Base-by-base conservation (phyloP, 2,329 filamentous ascomycete genomes). In the Zelopaecilomyces penicillatus region DNA sequence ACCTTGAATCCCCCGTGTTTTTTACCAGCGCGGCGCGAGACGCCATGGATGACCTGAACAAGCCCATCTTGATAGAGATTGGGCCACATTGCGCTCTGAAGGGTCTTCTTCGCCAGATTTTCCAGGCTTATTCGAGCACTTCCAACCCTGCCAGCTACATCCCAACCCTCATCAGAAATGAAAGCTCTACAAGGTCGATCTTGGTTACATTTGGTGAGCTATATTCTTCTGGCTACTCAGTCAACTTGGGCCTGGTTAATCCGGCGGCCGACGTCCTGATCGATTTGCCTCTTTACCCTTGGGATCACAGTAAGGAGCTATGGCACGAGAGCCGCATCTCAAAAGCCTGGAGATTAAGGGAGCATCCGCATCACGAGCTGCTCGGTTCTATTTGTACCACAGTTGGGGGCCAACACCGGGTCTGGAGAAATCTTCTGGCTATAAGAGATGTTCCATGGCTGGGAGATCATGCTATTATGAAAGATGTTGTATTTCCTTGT, bases 361-460 rank as follows among this genome's bases (percentile, higher is more conserved):
- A 57, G 65, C 27, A 64, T 69, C 39, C 49, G 54, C 32, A 55
- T 0, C 65, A 71, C 36, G 65, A 71, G 34, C 54, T 75, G 0
- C 51, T 70, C 2, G 42, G 42, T 9, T 31, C 35, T 6, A 31
- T 34, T 11, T 34, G 37, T 5, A 5, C 31, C 2, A 36, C 35
- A 29, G 42, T 43, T 2, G 37, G 35, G 5, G 12, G 32, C 0
- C n/a, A 8, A 7, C 53, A 56, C 42, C 52, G 53, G 6, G 47
- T 45, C 1, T 60, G 53, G 53, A 44, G 52, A n/a, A 55, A 57
- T 30, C 12, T 52, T 6, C 35, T 60, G 2, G 36, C 42, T 7
- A 27, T 54, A 1, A 46, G 48, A 1, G 51, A 54, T n/a, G 35
- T 52, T 2, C 43, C 53, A 5, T 71, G 68, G 69, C 44, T 71